Conservation (phyloP, 768 basidiomycete species). For the Boletus sp. region DNA sequence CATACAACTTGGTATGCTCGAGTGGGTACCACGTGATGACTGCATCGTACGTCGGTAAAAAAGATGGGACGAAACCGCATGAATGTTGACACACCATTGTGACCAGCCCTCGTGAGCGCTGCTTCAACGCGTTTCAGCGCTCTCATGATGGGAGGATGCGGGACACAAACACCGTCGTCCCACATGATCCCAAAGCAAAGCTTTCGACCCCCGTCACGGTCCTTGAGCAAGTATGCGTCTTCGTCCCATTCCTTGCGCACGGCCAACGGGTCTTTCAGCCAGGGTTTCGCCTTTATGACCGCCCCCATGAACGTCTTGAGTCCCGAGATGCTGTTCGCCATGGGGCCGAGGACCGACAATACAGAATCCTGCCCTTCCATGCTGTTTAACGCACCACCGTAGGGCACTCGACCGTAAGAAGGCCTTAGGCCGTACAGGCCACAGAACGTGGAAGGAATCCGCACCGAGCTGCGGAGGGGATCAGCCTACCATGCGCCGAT, state of each 20-base stretch:
- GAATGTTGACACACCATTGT: constrained; percentile 47
- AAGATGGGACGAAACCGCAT: background rate
- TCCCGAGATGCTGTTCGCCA: constrained; percentile 56
- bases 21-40: constrained; percentile 70
- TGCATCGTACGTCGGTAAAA: constrained; percentile 21
- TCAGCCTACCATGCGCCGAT: background rate
- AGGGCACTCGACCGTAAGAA: constrained; percentile 69
- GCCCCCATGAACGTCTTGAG: constrained; percentile 66
- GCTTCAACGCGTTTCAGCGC: constrained; percentile 55
- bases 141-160: constrained; percentile 64
- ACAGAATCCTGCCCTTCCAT: constrained; percentile 71
- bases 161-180: constrained; percentile 59
- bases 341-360: constrained; percentile 72
- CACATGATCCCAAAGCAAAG: constrained; percentile 63
- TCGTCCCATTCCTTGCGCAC: constrained; percentile 61
- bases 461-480: constrained; percentile 51
- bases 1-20: constrained; percentile 48
- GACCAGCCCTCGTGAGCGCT: constrained; percentile 60
- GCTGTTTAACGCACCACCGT: constrained; percentile 61
- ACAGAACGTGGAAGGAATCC: constrained; percentile 66
- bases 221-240: constrained; percentile 54
- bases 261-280: constrained; percentile 62
- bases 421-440: constrained; percentile 73
- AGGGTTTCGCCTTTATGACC: constrained; percentile 58
- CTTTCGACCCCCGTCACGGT: constrained; percentile 52